Base-by-base conservation (phyloP, 805 yeast genomes). In the Sugiyamaella floridensis region DNA sequence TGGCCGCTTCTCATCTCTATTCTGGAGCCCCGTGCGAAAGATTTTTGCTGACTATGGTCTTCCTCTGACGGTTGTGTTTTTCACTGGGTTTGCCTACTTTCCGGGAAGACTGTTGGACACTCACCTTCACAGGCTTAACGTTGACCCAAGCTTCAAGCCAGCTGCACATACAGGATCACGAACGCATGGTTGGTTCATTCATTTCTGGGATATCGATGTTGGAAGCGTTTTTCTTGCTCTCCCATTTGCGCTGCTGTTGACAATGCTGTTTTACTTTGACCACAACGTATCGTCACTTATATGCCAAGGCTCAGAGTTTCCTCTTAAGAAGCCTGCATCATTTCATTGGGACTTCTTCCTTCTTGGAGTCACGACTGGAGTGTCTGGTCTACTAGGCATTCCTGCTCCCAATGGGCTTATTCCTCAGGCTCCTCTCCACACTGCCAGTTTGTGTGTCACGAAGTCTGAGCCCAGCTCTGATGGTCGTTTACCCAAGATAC, bases 331-430 rank as follows among this genome's bases (percentile, higher is more conserved):
- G 63, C 97, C 98, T 0, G 80, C 95, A 0, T 75, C 92, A 0
- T 93, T 93, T 68, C 98, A 93, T 69, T 93, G 89, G 82, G 99
- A 92, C 68, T 86, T 90, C 63, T 77, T 85, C 42, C 69, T 93
- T 20, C 72, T 92, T 37, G 98, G 98, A 0, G 64, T 88, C 7
- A 85, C 90, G 4, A 93, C 98, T 0, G 95, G 96, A 0, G 67
- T 92, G 0, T 76, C 96, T 2, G 98, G 98, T 0, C 68, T 92
- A 0, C 63, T 92, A 10, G 99, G 98, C 0, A 76, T 93, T 1
- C 99, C 98, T 0, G 89, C 97, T 1, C 98, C 98, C 0, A 93
- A 93, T 68, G 99, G 99, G 0, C 73, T 92, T 32, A 92, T 92
- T 44, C 99, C 99, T 1, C 99, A 92, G 67, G 98, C 99, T 0